phyloP scores from a whole-genome alignment of 495 filamentous ascomycete species.

The Aspergillus mulundensis region DNA sequence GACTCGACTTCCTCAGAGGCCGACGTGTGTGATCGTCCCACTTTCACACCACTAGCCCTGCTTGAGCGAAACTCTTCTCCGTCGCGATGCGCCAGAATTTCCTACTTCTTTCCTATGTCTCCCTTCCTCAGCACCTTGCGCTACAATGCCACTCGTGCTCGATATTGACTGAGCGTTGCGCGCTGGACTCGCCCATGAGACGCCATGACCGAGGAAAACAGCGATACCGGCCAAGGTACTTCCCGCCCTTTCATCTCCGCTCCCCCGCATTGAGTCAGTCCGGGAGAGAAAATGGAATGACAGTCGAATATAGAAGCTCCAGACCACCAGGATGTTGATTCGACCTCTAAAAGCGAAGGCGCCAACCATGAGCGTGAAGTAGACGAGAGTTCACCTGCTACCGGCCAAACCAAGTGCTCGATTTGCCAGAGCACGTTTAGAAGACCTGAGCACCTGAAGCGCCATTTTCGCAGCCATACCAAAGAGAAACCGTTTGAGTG shows the following conservation, averaged over 20 bases:
- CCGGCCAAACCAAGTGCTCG: conserved; percentile 39
- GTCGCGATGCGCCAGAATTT: conserved; percentile 9
- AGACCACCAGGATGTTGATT: conserved; percentile 18
- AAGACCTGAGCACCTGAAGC: conserved; percentile 66
- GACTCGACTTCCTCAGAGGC: neutral
- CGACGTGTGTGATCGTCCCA: conserved; percentile 10
- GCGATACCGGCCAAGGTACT: conserved; percentile 26
- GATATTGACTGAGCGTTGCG: conserved; percentile 11
- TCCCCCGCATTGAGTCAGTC: conserved; percentile 7
- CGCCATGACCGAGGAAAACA: conserved; percentile 34
- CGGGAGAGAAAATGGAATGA: neutral
- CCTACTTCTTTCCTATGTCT: neutral
- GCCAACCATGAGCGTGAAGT: conserved; percentile 22
- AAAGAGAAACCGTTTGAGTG: conserved; percentile 69
- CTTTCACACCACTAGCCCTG: conserved; percentile 1
- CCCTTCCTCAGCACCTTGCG: neutral
- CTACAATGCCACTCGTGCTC: conserved; percentile 18
- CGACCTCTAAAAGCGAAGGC: conserved; percentile 9
- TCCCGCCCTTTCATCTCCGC: neutral
- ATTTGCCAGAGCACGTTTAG: conserved; percentile 57
- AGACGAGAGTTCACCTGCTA: conserved; percentile 11
- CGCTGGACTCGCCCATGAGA: conserved; percentile 19
- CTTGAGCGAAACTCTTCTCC: conserved; percentile 7
- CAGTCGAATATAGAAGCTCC: conserved; percentile 8
- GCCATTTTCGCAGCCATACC: conserved; percentile 67